Evolutionary conservation across 805 yeast species (phyloP).

Genomic region (Zygoascus flipseniorum): DNA sequence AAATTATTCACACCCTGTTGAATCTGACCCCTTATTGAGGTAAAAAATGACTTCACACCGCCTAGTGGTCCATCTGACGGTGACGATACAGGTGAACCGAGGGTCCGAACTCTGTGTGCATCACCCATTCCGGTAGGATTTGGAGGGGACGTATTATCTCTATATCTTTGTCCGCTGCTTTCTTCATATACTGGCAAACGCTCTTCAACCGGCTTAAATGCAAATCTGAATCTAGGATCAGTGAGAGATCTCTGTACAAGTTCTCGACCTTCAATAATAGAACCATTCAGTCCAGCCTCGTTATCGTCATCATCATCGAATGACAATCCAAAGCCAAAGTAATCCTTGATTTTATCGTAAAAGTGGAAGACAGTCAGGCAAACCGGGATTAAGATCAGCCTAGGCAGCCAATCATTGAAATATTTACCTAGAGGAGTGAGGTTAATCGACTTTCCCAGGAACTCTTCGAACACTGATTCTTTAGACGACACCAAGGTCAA

Average conservation of each 20-base stretch:
- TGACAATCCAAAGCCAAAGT: constrained; percentile 31
- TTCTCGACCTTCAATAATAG: constrained; percentile 29
- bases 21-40: constrained; percentile 10
- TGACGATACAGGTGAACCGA: background rate
- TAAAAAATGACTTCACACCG: constrained; percentile 15
- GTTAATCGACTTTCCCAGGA: constrained; percentile 68
- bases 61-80: background rate
- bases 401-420: constrained; percentile 67
- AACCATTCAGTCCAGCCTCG: constrained; percentile 12
- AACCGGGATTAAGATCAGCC: constrained; percentile 65
- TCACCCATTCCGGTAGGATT: background rate
- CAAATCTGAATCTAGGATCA: constrained; percentile 18
- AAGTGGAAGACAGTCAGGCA: constrained; percentile 53
- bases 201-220: constrained; percentile 7
- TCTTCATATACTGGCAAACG: background rate
- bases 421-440: constrained; percentile 65
- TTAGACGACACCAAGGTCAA: constrained; percentile 53
- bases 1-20: constrained; percentile 11
- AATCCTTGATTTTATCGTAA: constrained; percentile 51
- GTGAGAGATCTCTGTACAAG: constrained; percentile 25
- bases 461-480: constrained; percentile 52
- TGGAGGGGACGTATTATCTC: background rate
- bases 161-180: background rate
- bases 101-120: background rate
- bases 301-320: constrained; percentile 30